Base-by-base conservation (phyloP, 805 yeast genomes). In the Wickerhamomyces canadensis region DNA sequence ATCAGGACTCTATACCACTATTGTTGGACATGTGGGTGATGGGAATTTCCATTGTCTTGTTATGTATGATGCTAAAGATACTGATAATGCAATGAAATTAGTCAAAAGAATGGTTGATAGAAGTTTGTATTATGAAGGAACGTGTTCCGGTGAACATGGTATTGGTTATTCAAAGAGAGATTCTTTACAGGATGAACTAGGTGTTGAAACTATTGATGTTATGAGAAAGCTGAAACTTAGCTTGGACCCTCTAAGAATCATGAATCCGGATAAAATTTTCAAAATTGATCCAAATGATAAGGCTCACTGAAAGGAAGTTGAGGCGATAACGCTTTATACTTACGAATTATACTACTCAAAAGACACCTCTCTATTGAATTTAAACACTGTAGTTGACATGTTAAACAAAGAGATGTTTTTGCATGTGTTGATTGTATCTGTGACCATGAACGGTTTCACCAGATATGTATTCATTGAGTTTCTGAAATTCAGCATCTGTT, bases 141-240 rank as follows among this genome's bases (percentile, higher is more conserved):
- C 94, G 1, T 77, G 85, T 47, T 79, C 86, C 5, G 94, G 94
- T 17, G 93, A 84, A 49, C 93, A 84, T 53, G 94, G 94, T 3
- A 73, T 84, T 31, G 94, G 94, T 2, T 66, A 78, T 27, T 85
- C 86, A 26, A 84, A 84, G 53, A 60, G 87, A 42, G 68, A 68
- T 22, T 74, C 68, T 38, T 57, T 84, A 21, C 63, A 67, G 27
- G 60, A 63, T 38, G 94, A 84, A 55, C 60, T 84, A 23, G 91
- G 89, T 2, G 63, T 65, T 4, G 79, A 72, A 2, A 70, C 89
- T 0, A 69, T 84, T 16, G 74, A 74, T 48, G 54, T 79, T 30
- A 84, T 84, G 94, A 70, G 91, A 51, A 72, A 70, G 31, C 56
- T 84, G 35, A 84, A 84, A 51, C 50, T 80, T 37, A 75, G 87